Evolutionary conservation across 371 early-diverging fungal genomes (phyloP).

Genomic region (Mortierella sp.): DNA sequence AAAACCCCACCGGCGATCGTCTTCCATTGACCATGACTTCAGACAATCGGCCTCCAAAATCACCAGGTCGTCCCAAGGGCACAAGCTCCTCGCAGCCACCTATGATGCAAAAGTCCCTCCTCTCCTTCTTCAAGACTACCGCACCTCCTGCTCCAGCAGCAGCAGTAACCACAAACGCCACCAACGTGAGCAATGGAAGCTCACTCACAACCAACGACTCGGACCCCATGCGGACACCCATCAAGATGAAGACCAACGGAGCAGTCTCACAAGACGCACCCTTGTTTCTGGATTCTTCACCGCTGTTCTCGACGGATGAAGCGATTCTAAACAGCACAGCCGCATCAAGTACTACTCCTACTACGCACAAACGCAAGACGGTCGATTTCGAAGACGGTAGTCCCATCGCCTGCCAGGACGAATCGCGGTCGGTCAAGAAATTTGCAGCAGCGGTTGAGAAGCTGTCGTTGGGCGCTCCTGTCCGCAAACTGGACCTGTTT

Average conservation of each 20-base stretch:
- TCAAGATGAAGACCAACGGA: constrained; percentile 1
- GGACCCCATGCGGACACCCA: constrained; percentile 19
- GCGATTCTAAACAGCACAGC: constrained; percentile 6
- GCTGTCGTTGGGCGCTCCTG: constrained; percentile 35
- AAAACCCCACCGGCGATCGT: neutral
- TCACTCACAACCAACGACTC: neutral
- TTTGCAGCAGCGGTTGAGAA: constrained; percentile 53
- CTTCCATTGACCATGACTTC: constrained; percentile 26
- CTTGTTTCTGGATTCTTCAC: constrained; percentile 26
- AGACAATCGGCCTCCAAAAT: constrained; percentile 34
- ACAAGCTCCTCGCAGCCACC: constrained; percentile 15
- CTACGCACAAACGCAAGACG: constrained; percentile 33
- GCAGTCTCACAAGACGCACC: neutral
- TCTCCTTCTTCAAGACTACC: constrained; percentile 59
- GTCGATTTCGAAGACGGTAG: constrained; percentile 29
- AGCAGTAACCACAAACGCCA: constrained; percentile 11
- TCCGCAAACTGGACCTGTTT: constrained; percentile 21
- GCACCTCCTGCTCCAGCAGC: constrained; percentile 15
- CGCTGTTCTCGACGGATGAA: constrained; percentile 46
- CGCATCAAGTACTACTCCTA: neutral
- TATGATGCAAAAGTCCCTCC: constrained; percentile 59
- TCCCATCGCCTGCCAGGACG: constrained; percentile 15
- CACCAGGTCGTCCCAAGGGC: constrained; percentile 70
- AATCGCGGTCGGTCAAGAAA: constrained; percentile 43
- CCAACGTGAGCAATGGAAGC: neutral